Evolutionary conservation across 441 rosid genomes (phyloP).

Genomic region (Aquilaria agallochum): DNA sequence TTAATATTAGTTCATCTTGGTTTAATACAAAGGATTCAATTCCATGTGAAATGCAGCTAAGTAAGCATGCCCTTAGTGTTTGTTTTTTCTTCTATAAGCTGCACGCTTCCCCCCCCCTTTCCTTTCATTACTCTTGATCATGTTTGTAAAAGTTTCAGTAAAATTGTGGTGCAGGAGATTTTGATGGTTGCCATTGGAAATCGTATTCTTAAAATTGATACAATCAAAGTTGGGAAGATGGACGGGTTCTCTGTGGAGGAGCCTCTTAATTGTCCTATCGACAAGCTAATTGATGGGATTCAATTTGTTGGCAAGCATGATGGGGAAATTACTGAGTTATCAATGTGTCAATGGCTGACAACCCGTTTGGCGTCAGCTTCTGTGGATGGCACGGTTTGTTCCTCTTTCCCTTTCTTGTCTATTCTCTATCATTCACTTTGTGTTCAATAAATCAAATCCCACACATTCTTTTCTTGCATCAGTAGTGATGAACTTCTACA

Average conservation of each 20-base stretch:
- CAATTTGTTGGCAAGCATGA: slow-evolving; percentile 50
- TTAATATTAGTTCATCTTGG: too few species aligned
- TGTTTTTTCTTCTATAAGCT: slow-evolving; percentile 4
- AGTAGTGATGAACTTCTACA: slow-evolving; percentile 10
- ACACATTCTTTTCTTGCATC: neutral
- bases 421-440: neutral
- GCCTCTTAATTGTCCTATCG: slow-evolving; percentile 39
- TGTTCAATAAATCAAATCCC: slow-evolving; percentile 1
- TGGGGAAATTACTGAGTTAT: slow-evolving; percentile 38
- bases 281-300: slow-evolving; percentile 45
- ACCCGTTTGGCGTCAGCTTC: slow-evolving; percentile 57
- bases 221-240: slow-evolving; percentile 36
- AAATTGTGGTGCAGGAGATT: slow-evolving; percentile 34
- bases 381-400: slow-evolving; percentile 38
- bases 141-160: neutral
- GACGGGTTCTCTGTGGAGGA: slow-evolving; percentile 41
- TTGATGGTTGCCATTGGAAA: slow-evolving; percentile 48
- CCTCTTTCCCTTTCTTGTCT: neutral
- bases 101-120: neutral
- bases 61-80: neutral
- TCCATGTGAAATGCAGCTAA: too few species aligned
- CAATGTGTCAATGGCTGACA: slow-evolving; percentile 62
- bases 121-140: neutral
- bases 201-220: slow-evolving; percentile 40
- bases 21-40: too few species aligned